phyloP scores from a whole-genome alignment of 2,329 filamentous ascomycete species.

The Bipolaris victoriae region DNA sequence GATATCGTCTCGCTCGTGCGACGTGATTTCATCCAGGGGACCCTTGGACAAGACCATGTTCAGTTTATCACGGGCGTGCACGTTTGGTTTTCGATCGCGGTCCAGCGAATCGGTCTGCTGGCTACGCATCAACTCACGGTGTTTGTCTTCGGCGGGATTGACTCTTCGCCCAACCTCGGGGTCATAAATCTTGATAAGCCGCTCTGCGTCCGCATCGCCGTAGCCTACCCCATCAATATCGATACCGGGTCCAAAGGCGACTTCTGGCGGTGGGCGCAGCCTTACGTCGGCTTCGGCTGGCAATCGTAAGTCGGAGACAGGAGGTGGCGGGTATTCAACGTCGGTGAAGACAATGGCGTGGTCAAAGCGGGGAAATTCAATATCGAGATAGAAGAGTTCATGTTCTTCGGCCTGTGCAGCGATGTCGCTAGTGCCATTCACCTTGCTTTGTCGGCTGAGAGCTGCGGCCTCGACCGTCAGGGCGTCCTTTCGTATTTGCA shows the following conservation, averaged over 20 bases:
- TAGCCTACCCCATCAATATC: slow-evolving; percentile 67
- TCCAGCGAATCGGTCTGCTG: slow-evolving; percentile 93
- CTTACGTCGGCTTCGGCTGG: slow-evolving; percentile 68
- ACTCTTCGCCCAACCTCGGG: slow-evolving; percentile 87
- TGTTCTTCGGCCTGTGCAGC: slow-evolving; percentile 52
- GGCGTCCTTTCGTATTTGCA: slow-evolving; percentile 64
- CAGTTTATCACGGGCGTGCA: slow-evolving; percentile 91
- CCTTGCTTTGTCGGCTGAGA: slow-evolving; percentile 45
- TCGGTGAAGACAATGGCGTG: slow-evolving; percentile 96
- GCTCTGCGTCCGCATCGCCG: slow-evolving; percentile 59
- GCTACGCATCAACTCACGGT: slow-evolving; percentile 87
- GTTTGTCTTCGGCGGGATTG: slow-evolving; percentile 95
- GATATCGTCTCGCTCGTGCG: slow-evolving; percentile 92
- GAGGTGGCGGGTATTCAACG: slow-evolving; percentile 85
- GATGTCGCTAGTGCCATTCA: slow-evolving; percentile 26
- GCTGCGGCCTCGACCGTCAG: slow-evolving; percentile 43
- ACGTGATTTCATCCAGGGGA: slow-evolving; percentile 83
- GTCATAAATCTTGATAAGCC: slow-evolving; percentile 86
- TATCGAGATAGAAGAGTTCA: slow-evolving; percentile 78
- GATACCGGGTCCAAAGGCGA: slow-evolving; percentile 89
- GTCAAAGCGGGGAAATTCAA: slow-evolving; percentile 93
- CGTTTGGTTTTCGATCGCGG: slow-evolving; percentile 93
- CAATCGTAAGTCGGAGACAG: slow-evolving; percentile 76
- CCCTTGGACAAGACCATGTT: slow-evolving; percentile 91
- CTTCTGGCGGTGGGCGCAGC: slow-evolving; percentile 81